Evolutionary conservation across 2,329 filamentous ascomycete genomes (phyloP).

Genomic region (Blastomyces silverae): DNA sequence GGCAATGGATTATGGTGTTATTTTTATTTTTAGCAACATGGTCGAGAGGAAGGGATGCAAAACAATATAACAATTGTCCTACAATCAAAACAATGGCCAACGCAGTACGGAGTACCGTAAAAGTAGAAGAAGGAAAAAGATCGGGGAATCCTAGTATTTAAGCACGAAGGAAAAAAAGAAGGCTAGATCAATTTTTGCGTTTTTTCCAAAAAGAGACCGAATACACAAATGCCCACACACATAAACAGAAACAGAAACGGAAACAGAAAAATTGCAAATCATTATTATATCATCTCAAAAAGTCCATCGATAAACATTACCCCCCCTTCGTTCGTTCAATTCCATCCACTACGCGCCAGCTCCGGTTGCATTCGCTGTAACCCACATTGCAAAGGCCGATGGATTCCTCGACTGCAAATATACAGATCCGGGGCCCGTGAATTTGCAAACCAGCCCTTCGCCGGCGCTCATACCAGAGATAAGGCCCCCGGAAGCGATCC

Average conservation of each 20-base stretch:
- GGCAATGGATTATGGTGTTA: too few relatives aligned
- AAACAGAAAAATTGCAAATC: neutral
- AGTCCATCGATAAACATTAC: neutral
- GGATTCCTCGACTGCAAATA: conserved; percentile 91
- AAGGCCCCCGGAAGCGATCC: conserved; percentile 82
- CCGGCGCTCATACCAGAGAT: conserved; percentile 76
- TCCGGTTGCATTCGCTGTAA: conserved; percentile 26
- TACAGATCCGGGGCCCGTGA: conserved; percentile 80
- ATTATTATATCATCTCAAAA: conserved; percentile 1
- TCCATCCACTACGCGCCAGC: conserved; percentile 6
- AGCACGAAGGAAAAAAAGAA: neutral
- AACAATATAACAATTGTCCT: too few relatives aligned
- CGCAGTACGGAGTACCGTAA: neutral
- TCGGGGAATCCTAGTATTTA: neutral
- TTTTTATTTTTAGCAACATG: too few relatives aligned
- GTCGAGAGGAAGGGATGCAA: too few relatives aligned
- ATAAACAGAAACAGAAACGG: too few relatives aligned
- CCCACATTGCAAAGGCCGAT: conserved; percentile 52
- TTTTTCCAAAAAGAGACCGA: neutral
- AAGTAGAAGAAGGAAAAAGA: neutral
- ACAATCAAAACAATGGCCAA: neutral
- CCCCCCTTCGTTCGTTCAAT: neutral
- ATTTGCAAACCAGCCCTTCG: conserved; percentile 91
- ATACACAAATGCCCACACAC: neutral
- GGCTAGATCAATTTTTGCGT: conserved; percentile 1